A percentile compares a stretch with the other conserved stretches of the same genome.
These are phyloP conservation scores for Rosellinia necatrix DNA, from an alignment of 2,329 filamentous ascomycete species.

Conservation along the genomic window DNA sequence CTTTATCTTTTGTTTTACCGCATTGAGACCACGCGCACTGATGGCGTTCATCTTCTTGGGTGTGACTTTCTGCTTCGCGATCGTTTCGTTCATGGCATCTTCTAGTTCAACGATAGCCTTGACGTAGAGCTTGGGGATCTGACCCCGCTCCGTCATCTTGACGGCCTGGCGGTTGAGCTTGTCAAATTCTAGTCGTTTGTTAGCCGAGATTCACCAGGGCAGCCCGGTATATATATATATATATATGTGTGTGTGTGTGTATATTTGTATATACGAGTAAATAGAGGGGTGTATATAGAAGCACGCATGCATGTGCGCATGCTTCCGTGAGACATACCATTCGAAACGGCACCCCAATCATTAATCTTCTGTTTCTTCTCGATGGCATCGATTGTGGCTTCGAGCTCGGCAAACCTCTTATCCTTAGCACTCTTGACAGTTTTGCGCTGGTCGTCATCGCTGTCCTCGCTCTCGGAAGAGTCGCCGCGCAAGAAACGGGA, in stretches of 20 bases:
- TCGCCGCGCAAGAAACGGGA: constrained; percentile 82
- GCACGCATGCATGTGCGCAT: background rate
- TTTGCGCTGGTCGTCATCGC: constrained; percentile 82
- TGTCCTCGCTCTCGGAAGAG: constrained; percentile 77
- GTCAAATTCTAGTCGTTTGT: constrained; percentile 74
- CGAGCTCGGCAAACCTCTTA: constrained; percentile 93
- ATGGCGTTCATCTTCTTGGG: constrained; percentile 99
- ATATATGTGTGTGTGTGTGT: too few relatives aligned
- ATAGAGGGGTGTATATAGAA: background rate
- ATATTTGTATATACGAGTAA: background rate
- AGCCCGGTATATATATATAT: too few relatives aligned
- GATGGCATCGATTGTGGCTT: constrained; percentile 85
- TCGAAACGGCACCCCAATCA: constrained; percentile 92
- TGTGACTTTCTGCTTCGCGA: constrained; percentile 93
- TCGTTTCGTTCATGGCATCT: constrained; percentile 89
- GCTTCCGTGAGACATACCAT: constrained; percentile 61
- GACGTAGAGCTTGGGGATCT: constrained; percentile 88
- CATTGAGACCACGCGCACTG: constrained; percentile 91
- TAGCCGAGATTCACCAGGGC: too few relatives aligned
- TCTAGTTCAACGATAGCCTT: constrained; percentile 92
- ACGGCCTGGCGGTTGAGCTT: constrained; percentile 86
- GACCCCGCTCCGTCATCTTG: constrained; percentile 77
- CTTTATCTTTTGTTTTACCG: constrained; percentile 97
- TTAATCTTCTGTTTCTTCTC: constrained; percentile 98
- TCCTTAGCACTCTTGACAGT: constrained; percentile 98